Conservation (phyloP, 1,284 basidiomycete species). For the Chalciporus sp. region DNA sequence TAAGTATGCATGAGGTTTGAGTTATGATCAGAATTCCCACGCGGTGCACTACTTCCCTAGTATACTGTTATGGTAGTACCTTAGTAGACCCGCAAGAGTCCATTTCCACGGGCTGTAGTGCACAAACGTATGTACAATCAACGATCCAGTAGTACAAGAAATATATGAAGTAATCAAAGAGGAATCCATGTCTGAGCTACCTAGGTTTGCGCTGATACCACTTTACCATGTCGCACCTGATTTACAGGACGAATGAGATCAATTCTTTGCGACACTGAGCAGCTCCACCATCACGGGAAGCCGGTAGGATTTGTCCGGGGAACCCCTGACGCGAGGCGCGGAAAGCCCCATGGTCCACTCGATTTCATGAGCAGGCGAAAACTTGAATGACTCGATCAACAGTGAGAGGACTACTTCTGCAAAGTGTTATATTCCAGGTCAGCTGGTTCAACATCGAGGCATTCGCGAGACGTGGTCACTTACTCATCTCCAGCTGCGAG, state of each 20-base stretch:
- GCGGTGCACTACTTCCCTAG: too few species aligned
- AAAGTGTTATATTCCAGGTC: neutral
- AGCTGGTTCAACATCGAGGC: conserved; percentile 4
- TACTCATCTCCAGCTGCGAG: conserved; percentile 39
- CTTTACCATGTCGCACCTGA: too few species aligned
- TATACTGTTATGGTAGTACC: too few species aligned
- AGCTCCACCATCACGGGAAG: conserved; percentile 8
- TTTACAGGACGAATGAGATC: neutral
- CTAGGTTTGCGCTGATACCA: too few species aligned
- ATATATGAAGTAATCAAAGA: too few species aligned
- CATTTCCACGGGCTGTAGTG: too few species aligned
- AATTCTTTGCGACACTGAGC: neutral
- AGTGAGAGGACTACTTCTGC: conserved; percentile 19
- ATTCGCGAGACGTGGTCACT: conserved; percentile 9
- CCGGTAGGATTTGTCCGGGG: neutral
- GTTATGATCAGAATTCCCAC: too few species aligned
- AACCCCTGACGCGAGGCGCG: conserved; percentile 8
- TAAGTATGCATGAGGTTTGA: too few species aligned
- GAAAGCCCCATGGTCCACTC: conserved; percentile 13
- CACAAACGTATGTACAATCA: too few species aligned
- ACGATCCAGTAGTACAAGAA: too few species aligned
- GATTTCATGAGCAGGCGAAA: conserved; percentile 1
- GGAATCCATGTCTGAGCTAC: too few species aligned
- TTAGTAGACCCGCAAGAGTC: too few species aligned
- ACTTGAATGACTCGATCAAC: conserved; percentile 14